phyloP scores from a whole-genome alignment of 768 basidiomycete species.

The Trametopsis cervina region DNA sequence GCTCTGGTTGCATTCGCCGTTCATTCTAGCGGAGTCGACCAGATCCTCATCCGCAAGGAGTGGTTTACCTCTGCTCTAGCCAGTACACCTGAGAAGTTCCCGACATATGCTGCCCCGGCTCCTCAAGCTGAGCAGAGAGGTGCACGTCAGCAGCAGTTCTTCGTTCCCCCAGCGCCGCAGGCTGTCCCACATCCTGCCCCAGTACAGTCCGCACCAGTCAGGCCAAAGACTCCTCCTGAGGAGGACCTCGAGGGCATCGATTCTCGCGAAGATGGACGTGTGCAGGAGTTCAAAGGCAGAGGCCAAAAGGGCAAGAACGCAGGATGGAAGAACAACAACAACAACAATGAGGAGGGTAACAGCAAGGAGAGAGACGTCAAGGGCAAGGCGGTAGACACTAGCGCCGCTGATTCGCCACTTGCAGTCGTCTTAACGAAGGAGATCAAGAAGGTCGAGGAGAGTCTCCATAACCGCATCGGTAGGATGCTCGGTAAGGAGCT shows the following conservation, averaged over 20 bases:
- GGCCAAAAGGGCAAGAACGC: conserved; percentile 48
- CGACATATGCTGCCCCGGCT: conserved; percentile 29
- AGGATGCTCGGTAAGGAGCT: conserved; percentile 79
- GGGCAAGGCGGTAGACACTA: conserved; percentile 4
- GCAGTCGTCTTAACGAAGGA: conserved; percentile 62
- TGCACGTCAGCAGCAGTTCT: conserved; percentile 11
- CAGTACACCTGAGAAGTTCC: conserved; percentile 55
- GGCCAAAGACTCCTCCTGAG: conserved; percentile 62
- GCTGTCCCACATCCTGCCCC: conserved; percentile 12
- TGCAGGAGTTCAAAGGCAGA: conserved; percentile 44
- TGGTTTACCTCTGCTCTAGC: conserved; percentile 71
- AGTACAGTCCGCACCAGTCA: conserved; percentile 27
- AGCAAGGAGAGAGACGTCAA: conserved; percentile 21
- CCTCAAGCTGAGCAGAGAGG: conserved; percentile 15
- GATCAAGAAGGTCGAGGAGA: conserved; percentile 80
- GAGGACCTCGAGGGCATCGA: conserved; percentile 69
- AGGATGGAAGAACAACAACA: conserved; percentile 54
- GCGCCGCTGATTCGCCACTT: conserved; percentile 45
- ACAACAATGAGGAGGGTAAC: conserved; percentile 32
- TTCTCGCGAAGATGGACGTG: conserved; percentile 50
- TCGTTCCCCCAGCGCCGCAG: conserved; percentile 10
- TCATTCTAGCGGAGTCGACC: conserved; percentile 86
- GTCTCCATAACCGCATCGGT: conserved; percentile 66
- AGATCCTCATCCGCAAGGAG: conserved; percentile 79
- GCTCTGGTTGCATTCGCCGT: conserved; percentile 84